A percentile compares a stretch with the other conserved stretches of the same genome.
Evolutionary conservation across 805 yeast genomes (phyloP).

Genomic region (Metschnikowia aberdeeniae): DNA sequence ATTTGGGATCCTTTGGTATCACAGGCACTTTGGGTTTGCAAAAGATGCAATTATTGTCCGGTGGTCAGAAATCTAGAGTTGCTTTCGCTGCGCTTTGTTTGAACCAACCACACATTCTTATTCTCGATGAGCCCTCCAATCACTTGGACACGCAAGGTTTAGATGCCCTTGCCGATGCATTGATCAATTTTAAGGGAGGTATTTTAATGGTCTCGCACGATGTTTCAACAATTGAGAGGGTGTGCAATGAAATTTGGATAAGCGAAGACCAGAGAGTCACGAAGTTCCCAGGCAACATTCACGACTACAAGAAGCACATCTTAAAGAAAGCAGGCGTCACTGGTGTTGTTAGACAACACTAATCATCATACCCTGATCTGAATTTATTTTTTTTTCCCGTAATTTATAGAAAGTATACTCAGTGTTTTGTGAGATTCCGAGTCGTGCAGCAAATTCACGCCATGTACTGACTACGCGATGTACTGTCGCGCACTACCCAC

Average conservation of each 20-base stretch:
- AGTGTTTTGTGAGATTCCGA: too few relatives aligned
- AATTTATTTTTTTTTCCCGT: too few relatives aligned
- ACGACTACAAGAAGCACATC: slow-evolving; percentile 87
- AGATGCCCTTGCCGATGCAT: slow-evolving; percentile 90
- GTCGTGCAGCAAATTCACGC: too few relatives aligned
- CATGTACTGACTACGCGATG: too few relatives aligned
- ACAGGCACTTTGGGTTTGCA: slow-evolving; percentile 92
- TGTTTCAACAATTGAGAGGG: slow-evolving; percentile 81
- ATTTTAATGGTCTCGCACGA: slow-evolving; percentile 97
- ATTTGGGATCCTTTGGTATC: slow-evolving; percentile 94
- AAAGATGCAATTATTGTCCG: slow-evolving; percentile 83
- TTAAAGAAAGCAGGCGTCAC: slow-evolving; percentile 69
- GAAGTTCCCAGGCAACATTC: slow-evolving; percentile 76
- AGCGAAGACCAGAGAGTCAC: slow-evolving; percentile 80
- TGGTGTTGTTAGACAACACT: slow-evolving; percentile 88
- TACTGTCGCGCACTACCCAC: not conserved
- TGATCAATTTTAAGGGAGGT: slow-evolving; percentile 88
- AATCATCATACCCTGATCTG: not conserved
- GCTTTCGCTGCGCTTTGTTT: slow-evolving; percentile 95
- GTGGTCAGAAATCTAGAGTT: slow-evolving; percentile 98
- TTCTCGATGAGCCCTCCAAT: slow-evolving; percentile 96
- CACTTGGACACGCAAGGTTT: slow-evolving; percentile 98
- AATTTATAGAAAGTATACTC: too few relatives aligned
- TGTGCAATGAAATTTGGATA: slow-evolving; percentile 94
- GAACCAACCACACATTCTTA: slow-evolving; percentile 82